These are phyloP conservation scores for Asparagopsis taxiformis DNA, from an alignment of 31 red algal genomes.

Conservation along the genomic window DNA sequence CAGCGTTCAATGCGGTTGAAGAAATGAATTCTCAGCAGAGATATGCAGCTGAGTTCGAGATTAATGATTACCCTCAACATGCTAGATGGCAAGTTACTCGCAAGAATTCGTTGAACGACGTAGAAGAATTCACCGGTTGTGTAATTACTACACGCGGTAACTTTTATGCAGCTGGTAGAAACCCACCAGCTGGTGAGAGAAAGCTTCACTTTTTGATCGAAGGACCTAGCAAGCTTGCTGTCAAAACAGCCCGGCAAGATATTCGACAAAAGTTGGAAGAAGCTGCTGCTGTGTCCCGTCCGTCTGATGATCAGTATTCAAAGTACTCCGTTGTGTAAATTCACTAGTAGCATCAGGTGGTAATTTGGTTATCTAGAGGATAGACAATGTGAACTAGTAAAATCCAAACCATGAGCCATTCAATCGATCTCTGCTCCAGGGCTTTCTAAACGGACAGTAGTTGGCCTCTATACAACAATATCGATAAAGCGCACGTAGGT, in stretches of 20 bases:
- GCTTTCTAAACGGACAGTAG: no score
- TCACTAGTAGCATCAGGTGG: background rate
- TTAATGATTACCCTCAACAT: constrained; percentile 95
- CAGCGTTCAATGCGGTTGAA: constrained; percentile 4
- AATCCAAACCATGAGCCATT: no score
- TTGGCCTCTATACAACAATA: no score
- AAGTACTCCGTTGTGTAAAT: constrained; percentile 89
- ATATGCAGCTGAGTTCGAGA: constrained; percentile 88
- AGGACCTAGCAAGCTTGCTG: constrained; percentile 73
- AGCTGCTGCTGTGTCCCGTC: constrained; percentile 64
- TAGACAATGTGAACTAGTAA: no score
- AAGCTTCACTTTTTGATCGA: constrained; percentile 91
- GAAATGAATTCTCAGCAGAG: constrained; percentile 3
- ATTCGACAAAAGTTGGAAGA: constrained; percentile 90
- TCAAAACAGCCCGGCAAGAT: constrained; percentile 74
- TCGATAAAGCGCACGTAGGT: no score
- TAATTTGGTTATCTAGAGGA: no score
- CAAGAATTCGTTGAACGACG: constrained; percentile 71
- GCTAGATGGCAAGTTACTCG: constrained; percentile 91
- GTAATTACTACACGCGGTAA: constrained; percentile 84
- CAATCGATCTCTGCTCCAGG: no score
- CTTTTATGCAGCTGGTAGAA: constrained; percentile 82
- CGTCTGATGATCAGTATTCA: constrained; percentile 74
- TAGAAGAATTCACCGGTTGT: constrained; percentile 82
- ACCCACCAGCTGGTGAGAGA: constrained; percentile 79